A percentile compares a stretch with the other conserved stretches of the same genome.
Evolutionary conservation across 140 eudicot genomes (phyloP).

Genomic region (Eryngium alpinum): DNA sequence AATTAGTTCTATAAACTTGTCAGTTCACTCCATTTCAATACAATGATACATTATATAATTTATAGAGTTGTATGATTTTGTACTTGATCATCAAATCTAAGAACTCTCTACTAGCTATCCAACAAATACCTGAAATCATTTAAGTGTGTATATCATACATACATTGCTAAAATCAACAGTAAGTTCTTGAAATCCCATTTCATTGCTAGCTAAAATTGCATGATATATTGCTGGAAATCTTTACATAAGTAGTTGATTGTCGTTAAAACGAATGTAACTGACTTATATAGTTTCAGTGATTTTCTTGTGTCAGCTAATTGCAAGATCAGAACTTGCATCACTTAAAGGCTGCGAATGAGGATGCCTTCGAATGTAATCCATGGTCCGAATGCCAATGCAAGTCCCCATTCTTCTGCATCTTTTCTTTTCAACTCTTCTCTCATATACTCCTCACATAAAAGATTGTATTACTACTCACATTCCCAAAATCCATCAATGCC

Average conservation of each 20-base stretch:
- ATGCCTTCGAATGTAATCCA: constrained; percentile 93
- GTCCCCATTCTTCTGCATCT: constrained; percentile 80
- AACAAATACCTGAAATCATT: no score
- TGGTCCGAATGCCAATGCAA: constrained; percentile 89
- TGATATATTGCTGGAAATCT: not conserved
- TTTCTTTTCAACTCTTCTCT: constrained; percentile 63
- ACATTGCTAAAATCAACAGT: not conserved
- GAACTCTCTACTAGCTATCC: no score
- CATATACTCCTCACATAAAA: constrained; percentile 86
- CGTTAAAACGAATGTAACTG: not conserved
- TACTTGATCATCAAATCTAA: no score
- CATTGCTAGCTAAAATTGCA: not conserved
- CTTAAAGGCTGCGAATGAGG: constrained; percentile 62
- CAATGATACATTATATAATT: no score
- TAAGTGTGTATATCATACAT: no score
- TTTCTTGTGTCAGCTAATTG: not conserved
- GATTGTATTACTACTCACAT: constrained; percentile 91
- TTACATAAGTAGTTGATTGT: not conserved
- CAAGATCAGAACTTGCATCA: not conserved
- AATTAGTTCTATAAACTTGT: no score
- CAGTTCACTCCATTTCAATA: no score
- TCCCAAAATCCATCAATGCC: constrained; percentile 89
- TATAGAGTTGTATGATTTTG: no score
- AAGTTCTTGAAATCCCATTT: not conserved
- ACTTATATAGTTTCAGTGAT: not conserved